These are phyloP conservation scores for Aspergillus cavernicola DNA, from an alignment of 495 filamentous ascomycete species.

Conservation along the genomic window DNA sequence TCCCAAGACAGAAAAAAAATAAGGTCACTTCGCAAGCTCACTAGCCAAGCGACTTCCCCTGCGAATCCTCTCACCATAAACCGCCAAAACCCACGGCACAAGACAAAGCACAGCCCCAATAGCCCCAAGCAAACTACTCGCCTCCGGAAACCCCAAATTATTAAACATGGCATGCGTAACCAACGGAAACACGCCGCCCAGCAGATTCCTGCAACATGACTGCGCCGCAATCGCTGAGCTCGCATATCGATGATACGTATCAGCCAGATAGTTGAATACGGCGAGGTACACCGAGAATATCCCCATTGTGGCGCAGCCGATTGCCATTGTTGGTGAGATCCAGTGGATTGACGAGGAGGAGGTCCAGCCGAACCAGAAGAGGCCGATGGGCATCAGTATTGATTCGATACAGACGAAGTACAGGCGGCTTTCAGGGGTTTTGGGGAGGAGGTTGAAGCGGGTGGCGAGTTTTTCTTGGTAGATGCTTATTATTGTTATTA, in stretches of 20 bases:
- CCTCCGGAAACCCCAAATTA: constrained; percentile 67
- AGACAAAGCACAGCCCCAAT: constrained; percentile 64
- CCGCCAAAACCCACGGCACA: constrained; percentile 82
- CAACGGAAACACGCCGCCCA: constrained; percentile 80
- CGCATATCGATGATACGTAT: constrained; percentile 80
- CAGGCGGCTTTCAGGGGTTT: constrained; percentile 71
- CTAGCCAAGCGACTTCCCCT: constrained; percentile 74
- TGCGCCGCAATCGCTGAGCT: constrained; percentile 87
- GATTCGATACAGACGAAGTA: constrained; percentile 79
- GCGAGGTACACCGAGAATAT: constrained; percentile 88
- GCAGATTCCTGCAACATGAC: constrained; percentile 76
- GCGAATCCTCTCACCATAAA: constrained; percentile 76
- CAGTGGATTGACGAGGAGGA: constrained; percentile 64
- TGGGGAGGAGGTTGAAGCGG: constrained; percentile 38
- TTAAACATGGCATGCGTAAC: constrained; percentile 69
- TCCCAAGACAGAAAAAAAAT: too few species aligned
- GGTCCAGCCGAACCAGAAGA: constrained; percentile 83
- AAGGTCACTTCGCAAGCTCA: constrained; percentile 17
- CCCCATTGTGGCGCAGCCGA: constrained; percentile 76
- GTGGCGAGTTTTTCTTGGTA: constrained; percentile 60
- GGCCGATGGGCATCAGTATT: constrained; percentile 64
- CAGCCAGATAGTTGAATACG: constrained; percentile 93
- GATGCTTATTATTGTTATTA: constrained; percentile 72
- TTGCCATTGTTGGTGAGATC: constrained; percentile 70
- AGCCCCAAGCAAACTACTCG: constrained; percentile 71